phyloP scores from a whole-genome alignment of 169 alveolate species.

The Babesia bovis region DNA sequence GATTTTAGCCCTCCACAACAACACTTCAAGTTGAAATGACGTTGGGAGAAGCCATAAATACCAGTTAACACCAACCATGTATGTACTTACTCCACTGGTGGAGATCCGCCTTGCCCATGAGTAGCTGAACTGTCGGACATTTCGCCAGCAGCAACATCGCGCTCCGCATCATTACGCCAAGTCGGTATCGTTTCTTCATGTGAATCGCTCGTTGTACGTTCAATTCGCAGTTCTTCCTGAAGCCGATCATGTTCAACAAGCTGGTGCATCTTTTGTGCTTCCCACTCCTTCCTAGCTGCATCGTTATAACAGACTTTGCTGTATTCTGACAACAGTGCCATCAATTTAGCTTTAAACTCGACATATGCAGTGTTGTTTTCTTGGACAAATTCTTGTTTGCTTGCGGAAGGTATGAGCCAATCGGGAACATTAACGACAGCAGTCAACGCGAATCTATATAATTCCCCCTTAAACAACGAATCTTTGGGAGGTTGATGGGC shows the following conservation, averaged over 20 bases:
- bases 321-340: conserved; percentile 72
- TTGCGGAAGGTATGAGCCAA: conserved; percentile 87
- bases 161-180: conserved; percentile 23
- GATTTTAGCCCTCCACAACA: no score
- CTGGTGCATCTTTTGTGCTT: conserved; percentile 42
- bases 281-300: conserved; percentile 74
- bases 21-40: no score
- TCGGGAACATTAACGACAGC: conserved; percentile 86
- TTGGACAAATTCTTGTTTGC: conserved; percentile 86
- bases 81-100: conserved; percentile 3
- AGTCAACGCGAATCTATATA: conserved; percentile 80
- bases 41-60: no score
- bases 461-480: conserved; percentile 63
- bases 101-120: background rate
- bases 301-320: conserved; percentile 70
- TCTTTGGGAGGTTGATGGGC: conserved; percentile 68
- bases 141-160: conserved; percentile 12
- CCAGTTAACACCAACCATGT: no score
- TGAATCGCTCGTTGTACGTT: conserved; percentile 30
- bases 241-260: conserved; percentile 44
- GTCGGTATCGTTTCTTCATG: conserved; percentile 58
- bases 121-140: background rate
- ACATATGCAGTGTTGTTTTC: conserved; percentile 84
- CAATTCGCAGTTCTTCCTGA: conserved; percentile 21
- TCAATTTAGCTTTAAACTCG: conserved; percentile 77